Evolutionary conservation across 768 basidiomycete species (phyloP), one percentile per base, ranked within the genome.

Genomic region (Coprinellus micaceus): DNA sequence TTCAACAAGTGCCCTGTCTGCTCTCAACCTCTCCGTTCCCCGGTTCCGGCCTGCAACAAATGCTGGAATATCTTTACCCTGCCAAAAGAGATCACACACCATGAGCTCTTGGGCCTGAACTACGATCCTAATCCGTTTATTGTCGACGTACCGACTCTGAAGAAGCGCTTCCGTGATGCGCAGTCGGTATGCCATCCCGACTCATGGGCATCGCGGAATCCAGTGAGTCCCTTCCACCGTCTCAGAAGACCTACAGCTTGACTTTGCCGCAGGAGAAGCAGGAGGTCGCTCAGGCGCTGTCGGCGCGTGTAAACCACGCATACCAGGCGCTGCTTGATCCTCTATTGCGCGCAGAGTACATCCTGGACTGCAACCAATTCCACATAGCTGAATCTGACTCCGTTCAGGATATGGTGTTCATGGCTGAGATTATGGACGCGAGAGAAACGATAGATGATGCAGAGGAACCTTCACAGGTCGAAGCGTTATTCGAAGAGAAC

Each of bases 161-260:
- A 84, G 67, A 72, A 74, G 33, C 78, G 80, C 26, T 95, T 92
- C 67, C 74, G 88, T 30, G 73, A 79, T 45, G 82, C 88, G 2
- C 94, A 96, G 66, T 77, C 83, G 21, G 73, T 82, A 21, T 85
- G 91, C 51, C 94, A 98, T 74, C 94, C 94, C 0, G 94, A 98
- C 67, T 78, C 84, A 12, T 96, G 90, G 88, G 80, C 84, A 30
- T 80, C 83, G 28, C 79, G 82, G 64, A 83, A 84, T 54, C 69
- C 79, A 58, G 89, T 88, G 70, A 64, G 69, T 72, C 21, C 52
- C 40, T 54, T 33, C 17, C 44, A 48, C 57, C 37, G 26, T 46
- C 25, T 29, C 63, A 15, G 19, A 45, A 41, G 29, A 28, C 53
- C 24, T 24, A 59, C n/a, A n/a, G n/a, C 59, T 51, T 55, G 43